Evolutionary conservation across 306 rosid genomes (phyloP).

Genomic region (Abrus pulchellus): DNA sequence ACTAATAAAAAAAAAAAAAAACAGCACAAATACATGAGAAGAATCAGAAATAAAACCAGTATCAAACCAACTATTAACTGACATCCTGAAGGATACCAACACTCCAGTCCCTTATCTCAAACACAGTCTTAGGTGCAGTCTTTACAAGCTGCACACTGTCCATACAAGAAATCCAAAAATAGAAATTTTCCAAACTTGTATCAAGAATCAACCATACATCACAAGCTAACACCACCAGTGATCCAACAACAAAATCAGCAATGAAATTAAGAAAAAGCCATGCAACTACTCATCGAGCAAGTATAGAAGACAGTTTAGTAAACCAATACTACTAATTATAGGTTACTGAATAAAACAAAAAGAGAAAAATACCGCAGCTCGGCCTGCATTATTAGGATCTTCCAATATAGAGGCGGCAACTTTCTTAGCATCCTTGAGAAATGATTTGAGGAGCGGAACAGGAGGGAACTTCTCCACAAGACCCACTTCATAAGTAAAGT

Average conservation of each 20-base stretch:
- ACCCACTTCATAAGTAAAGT: constrained; percentile 93
- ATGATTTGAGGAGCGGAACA: constrained; percentile 88
- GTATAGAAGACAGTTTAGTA: constrained; percentile 2
- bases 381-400: constrained; percentile 89
- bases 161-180: constrained; percentile 9
- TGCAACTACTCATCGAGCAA: not conserved
- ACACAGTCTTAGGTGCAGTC: not conserved
- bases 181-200: not conserved
- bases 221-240: constrained; percentile 10
- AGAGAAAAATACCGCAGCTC: constrained; percentile 78
- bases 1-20: constrained; percentile 32
- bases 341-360: constrained; percentile 9
- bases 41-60: constrained; percentile 44
- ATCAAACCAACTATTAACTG: not conserved
- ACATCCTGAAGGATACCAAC: constrained; percentile 32
- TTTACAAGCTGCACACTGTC: constrained; percentile 23
- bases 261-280: constrained; percentile 18
- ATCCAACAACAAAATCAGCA: constrained; percentile 21
- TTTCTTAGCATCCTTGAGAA: constrained; percentile 93
- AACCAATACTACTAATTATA: not conserved
- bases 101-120: not conserved
- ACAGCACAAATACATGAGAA: constrained; percentile 44
- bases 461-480: constrained; percentile 88
- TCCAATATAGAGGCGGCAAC: constrained; percentile 89
- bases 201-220: constrained; percentile 36